phyloP scores from a whole-genome alignment of 805 yeast genomes.

The Saccharomyces mikatae region DNA sequence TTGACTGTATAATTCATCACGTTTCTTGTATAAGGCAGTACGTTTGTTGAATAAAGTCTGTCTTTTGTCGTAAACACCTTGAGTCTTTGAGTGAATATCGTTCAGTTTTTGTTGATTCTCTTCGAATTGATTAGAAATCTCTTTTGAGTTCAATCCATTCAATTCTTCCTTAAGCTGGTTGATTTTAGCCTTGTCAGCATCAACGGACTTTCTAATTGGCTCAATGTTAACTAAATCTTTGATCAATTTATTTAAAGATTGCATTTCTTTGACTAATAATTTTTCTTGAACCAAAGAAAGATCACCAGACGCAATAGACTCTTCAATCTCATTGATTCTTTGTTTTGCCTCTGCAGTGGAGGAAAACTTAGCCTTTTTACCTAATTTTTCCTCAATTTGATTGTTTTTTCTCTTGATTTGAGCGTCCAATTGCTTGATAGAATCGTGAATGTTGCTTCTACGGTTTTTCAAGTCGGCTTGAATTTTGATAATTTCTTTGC shows the following conservation, averaged over 20 bases:
- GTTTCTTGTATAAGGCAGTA: slow-evolving; percentile 54
- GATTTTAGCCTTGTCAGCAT: slow-evolving; percentile 67
- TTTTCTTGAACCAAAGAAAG: slow-evolving; percentile 88
- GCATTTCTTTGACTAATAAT: slow-evolving; percentile 74
- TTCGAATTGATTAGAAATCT: slow-evolving; percentile 61
- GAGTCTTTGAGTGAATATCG: slow-evolving; percentile 50
- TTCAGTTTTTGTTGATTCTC: slow-evolving; percentile 61
- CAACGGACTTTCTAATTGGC: slow-evolving; percentile 70
- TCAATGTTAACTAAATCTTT: slow-evolving; percentile 70
- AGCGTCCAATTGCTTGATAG: slow-evolving; percentile 63
- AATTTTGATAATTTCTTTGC: slow-evolving; percentile 38
- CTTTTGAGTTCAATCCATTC: slow-evolving; percentile 48
- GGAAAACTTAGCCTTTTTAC: slow-evolving; percentile 47
- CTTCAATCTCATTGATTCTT: slow-evolving; percentile 60
- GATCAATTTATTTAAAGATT: slow-evolving; percentile 69
- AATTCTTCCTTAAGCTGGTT: slow-evolving; percentile 64
- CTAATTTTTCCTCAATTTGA: slow-evolving; percentile 53
- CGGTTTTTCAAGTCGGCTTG: slow-evolving; percentile 41
- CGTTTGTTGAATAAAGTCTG: slow-evolving; percentile 57
- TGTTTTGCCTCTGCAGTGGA: slow-evolving; percentile 60
- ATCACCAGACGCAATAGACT: slow-evolving; percentile 65
- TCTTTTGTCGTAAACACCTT: slow-evolving; percentile 58
- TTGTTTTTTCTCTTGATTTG: slow-evolving; percentile 63
- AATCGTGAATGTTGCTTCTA: slow-evolving; percentile 45
- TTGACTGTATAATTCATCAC: slow-evolving; percentile 58